Evolutionary conservation across 202 grass and related monocot species (phyloP).

Genomic region (Zoysia matrella): DNA sequence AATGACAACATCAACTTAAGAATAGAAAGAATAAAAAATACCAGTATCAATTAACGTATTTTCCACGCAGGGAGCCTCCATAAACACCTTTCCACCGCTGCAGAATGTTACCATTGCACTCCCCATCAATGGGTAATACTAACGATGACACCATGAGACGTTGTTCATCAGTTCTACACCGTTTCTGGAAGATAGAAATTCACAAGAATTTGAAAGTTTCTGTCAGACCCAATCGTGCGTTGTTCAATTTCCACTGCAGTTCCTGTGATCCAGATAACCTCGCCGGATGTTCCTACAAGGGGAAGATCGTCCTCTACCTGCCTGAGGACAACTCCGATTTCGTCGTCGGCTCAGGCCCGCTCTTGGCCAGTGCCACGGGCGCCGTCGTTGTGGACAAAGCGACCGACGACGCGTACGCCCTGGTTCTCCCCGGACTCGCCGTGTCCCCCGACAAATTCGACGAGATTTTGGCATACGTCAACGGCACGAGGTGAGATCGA

Average conservation of each 20-base stretch:
- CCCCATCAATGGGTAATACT: conserved; percentile 8
- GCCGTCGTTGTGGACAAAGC: neutral
- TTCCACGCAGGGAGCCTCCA: conserved; percentile 23
- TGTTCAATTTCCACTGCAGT: neutral
- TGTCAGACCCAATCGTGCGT: no score
- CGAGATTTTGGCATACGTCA: conserved; percentile 21
- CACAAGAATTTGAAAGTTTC: no score
- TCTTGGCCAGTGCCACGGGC: conserved; percentile 19
- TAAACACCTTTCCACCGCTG: conserved; percentile 17
- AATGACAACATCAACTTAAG: no score
- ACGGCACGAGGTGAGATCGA: conserved; percentile 22
- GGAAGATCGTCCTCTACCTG: conserved; percentile 34
- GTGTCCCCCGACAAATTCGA: neutral
- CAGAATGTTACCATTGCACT: neutral
- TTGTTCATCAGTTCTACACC: no score
- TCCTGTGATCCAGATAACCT: neutral
- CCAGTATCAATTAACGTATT: no score
- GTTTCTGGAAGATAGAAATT: no score
- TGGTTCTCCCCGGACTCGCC: conserved; percentile 4
- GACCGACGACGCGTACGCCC: neutral
- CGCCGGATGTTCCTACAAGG: neutral
- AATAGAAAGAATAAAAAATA: no score
- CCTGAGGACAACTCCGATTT: neutral
- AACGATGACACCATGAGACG: no score
- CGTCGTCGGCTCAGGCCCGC: neutral